Evolutionary conservation across 192 early-diverging fungal species (phyloP), one percentile per base, ranked within the genome.

Genomic region (Fimicolochytrium jonesii): DNA sequence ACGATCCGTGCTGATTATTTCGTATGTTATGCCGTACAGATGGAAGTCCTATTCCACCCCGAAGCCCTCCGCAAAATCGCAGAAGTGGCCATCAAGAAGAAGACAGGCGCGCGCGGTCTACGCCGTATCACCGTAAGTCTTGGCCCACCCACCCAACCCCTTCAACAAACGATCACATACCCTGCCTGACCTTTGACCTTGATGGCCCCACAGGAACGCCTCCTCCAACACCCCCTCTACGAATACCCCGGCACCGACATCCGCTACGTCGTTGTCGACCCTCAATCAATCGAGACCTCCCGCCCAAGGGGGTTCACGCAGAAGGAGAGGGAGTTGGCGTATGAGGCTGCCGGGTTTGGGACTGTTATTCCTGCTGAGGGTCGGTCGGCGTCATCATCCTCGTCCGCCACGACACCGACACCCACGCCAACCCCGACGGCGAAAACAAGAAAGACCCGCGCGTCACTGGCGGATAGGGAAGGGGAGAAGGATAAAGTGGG

Each of bases 61-160:
- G 53, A 75, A 1, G 89, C 90, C 23, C 74, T 94, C 0, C 66
- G 75, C n/a, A 63, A 69, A 17, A 86, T 92, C 67, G 92, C 92
- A 9, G 68, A 81, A 39, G 78, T 83, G 48, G 92, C 90, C 0
- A 79, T 87, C 7, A 78, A 84, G 53, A 91, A 90, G 69, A 86
- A 90, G 54, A 92, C 92, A 0, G 92, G 92, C 15, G 92, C 92
- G 9, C 84, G 92, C 33, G 92, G 92, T 6, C 70, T 94, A 56
- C 77, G 92, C 26, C 71, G 92, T n/a, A 92, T 94, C 48, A 87
- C 90, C 87, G 87, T 84, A 78, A 34, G 73, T 6, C 3, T n/a
- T n/a, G n/a, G n/a, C n/a, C n/a, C n/a, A n/a, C n/a, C n/a, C n/a
- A n/a, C n/a, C n/a, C n/a, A n/a, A n/a, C n/a, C n/a, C n/a, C n/a